Evolutionary conservation across 805 yeast genomes (phyloP).

Genomic region (Metschnikowia koreensis): DNA sequence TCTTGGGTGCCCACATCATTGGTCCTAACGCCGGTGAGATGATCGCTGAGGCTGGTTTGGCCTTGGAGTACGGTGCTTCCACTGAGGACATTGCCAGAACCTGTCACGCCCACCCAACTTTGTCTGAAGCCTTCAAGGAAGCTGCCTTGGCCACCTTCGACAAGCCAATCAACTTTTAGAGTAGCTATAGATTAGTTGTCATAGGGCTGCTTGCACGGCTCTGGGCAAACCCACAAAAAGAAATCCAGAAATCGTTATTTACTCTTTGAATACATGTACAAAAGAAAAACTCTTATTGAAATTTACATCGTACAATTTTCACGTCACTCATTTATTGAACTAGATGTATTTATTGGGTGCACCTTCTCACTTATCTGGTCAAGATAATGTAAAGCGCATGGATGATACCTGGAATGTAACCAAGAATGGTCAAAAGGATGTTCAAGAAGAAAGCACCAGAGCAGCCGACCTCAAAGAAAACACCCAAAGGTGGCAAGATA

Average conservation of each 20-base stretch:
- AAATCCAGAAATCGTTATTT: background rate
- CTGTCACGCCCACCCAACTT: constrained; percentile 98
- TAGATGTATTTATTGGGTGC: background rate
- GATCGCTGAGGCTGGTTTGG: constrained; percentile 98
- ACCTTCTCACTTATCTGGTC: constrained; percentile 14
- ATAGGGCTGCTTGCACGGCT: background rate
- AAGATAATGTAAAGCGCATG: constrained; percentile 61
- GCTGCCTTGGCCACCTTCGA: constrained; percentile 91
- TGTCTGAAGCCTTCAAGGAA: constrained; percentile 97
- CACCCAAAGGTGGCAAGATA: constrained; percentile 61
- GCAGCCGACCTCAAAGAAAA: constrained; percentile 59
- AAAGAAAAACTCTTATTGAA: background rate
- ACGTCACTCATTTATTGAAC: background rate
- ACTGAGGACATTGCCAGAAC: constrained; percentile 97
- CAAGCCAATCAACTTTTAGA: constrained; percentile 71
- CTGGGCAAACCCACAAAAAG: background rate
- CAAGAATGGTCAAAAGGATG: constrained; percentile 64
- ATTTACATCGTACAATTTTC: background rate
- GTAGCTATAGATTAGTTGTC: background rate
- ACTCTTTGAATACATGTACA: background rate
- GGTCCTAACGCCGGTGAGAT: constrained; percentile 99
- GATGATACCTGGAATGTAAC: constrained; percentile 72
- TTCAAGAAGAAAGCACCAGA: constrained; percentile 44
- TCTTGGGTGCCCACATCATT: constrained; percentile 93
- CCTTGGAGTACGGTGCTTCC: constrained; percentile 97